Conservation (phyloP, 805 yeast genomes). For the Candida insectorum region DNA sequence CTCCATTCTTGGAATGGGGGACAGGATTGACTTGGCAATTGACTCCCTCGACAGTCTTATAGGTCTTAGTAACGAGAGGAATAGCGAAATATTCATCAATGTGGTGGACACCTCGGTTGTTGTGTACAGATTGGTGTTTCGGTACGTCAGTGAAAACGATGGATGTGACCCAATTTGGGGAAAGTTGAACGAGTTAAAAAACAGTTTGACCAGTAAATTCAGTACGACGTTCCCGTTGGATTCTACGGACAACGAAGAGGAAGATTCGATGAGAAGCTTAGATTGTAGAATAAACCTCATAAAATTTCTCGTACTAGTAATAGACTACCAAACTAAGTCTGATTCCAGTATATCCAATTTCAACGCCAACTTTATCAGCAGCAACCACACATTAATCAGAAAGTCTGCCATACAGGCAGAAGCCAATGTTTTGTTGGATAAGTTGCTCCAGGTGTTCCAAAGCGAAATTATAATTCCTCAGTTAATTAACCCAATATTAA, state of each 20-base stretch:
- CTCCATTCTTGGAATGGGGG: slow-evolving; percentile 19
- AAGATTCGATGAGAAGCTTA: slow-evolving; percentile 47
- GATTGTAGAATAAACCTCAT: slow-evolving; percentile 66
- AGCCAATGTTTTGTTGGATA: slow-evolving; percentile 62
- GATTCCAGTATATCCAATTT: slow-evolving; percentile 32
- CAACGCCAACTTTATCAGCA: slow-evolving; percentile 48
- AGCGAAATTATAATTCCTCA: slow-evolving; percentile 54
- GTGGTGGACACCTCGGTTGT: slow-evolving; percentile 36
- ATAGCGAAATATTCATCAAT: slow-evolving; percentile 27
- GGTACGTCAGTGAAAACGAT: slow-evolving; percentile 45
- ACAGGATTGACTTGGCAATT: slow-evolving; percentile 38
- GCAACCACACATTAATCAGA: slow-evolving; percentile 65
- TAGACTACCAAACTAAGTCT: slow-evolving; percentile 46
- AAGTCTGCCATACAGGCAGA: slow-evolving; percentile 60
- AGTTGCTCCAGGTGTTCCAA: slow-evolving; percentile 52
- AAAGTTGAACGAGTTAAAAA: slow-evolving; percentile 52
- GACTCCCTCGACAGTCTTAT: slow-evolving; percentile 35
- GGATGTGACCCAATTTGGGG: slow-evolving; percentile 52
- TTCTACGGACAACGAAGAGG: slow-evolving; percentile 45
- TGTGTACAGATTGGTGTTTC: slow-evolving; percentile 43
- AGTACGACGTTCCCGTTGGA: slow-evolving; percentile 52
- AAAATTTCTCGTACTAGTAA: slow-evolving; percentile 56
- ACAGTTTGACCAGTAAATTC: slow-evolving; percentile 59
- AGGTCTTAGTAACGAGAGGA: slow-evolving; percentile 22
- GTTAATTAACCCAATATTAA: slow-evolving; percentile 62